These are phyloP conservation scores for Penicillium crustosum DNA, from an alignment of 2,329 filamentous ascomycete species.

Conservation along the genomic window DNA sequence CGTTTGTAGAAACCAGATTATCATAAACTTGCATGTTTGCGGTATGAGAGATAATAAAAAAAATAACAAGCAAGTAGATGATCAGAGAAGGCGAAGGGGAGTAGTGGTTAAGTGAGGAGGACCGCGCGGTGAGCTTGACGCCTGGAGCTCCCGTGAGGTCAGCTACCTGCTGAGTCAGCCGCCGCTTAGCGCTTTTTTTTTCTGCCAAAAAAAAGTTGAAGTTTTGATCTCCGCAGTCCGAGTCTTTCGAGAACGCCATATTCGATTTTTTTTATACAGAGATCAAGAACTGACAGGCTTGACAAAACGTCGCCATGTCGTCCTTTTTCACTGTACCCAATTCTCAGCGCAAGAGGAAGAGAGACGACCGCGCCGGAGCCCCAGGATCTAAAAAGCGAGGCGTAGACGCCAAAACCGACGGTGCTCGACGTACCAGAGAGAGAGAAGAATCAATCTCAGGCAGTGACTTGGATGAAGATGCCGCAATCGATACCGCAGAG, in stretches of 20 bases:
- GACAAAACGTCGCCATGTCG: conserved; percentile 61
- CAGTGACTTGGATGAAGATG: conserved; percentile 67
- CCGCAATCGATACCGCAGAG: conserved; percentile 48
- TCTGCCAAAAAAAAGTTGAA: conserved; percentile 40
- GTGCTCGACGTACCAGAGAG: conserved; percentile 47
- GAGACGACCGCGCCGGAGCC: conserved; percentile 51
- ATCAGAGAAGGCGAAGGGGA: conserved; percentile 23
- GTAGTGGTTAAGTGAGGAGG: conserved; percentile 27
- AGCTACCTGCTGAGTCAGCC: conserved; percentile 40
- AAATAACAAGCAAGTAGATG: conserved; percentile 20
- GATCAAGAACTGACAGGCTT: conserved; percentile 5
- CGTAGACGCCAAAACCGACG: conserved; percentile 37
- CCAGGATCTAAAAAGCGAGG: conserved; percentile 49
- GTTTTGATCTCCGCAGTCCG: conserved; percentile 19
- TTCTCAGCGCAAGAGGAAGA: conserved; percentile 87
- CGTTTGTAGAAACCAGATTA: neutral
- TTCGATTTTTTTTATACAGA: conserved; percentile 11
- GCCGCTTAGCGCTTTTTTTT: conserved; percentile 34
- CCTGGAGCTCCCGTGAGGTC: conserved; percentile 38
- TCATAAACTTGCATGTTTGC: conserved; percentile 31
- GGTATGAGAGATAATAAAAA: conserved; percentile 16
- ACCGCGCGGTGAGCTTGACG: conserved; percentile 45
- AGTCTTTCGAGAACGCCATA: conserved; percentile 13
- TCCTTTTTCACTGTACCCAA: conserved; percentile 93
- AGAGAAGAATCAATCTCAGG: conserved; percentile 83